Conservation (phyloP, 306 rosid species). For the Vigna nakashimae region DNA sequence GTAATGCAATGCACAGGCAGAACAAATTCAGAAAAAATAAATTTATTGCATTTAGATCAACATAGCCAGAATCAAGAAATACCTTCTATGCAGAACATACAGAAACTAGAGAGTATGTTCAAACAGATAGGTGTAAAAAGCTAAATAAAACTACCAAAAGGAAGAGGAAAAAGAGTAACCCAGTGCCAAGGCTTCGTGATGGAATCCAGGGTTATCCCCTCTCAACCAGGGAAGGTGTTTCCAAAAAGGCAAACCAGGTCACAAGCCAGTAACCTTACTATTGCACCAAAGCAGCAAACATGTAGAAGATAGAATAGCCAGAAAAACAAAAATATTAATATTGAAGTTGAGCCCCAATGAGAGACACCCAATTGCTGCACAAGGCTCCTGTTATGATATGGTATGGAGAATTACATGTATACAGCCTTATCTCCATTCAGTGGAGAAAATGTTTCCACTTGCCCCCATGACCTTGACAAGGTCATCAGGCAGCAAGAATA, state of each 20-base stretch:
- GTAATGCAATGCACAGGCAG: background rate
- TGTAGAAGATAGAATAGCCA: background rate
- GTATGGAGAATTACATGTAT: background rate
- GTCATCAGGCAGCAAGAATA: background rate
- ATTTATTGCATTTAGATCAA: slow-evolving; percentile 23
- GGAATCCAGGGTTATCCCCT: background rate
- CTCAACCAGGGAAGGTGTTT: background rate
- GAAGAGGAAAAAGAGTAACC: background rate
- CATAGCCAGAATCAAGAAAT: background rate
- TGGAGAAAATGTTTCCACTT: slow-evolving; percentile 10
- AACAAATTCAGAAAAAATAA: background rate
- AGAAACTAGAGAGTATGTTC: slow-evolving; percentile 1
- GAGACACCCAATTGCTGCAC: background rate
- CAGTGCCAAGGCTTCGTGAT: background rate
- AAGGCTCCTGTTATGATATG: background rate
- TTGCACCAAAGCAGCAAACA: background rate
- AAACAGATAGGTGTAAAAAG: background rate
- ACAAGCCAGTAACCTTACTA: background rate
- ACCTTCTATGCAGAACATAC: slow-evolving; percentile 7
- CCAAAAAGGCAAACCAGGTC: background rate
- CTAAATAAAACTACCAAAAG: background rate
- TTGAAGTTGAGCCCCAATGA: background rate
- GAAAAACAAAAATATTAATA: background rate
- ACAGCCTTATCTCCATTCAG: background rate
- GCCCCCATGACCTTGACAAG: background rate